These are phyloP conservation scores for Paulownia fortunei DNA, from an alignment of 257 asterid genomes.

Conservation along the genomic window DNA sequence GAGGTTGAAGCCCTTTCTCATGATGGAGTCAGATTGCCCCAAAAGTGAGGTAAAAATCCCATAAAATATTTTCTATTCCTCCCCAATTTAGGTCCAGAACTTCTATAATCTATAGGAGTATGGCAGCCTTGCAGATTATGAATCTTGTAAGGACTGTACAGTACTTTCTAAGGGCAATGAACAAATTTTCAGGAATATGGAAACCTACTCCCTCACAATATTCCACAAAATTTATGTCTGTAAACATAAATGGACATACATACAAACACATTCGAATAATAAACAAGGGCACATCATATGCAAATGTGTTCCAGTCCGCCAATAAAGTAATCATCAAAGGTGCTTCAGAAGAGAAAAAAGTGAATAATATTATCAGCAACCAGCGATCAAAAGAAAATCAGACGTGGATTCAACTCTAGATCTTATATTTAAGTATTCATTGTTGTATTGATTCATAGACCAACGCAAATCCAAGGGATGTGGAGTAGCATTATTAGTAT, in stretches of 20 bases:
- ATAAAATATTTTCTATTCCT: no score
- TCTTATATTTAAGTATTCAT: no score
- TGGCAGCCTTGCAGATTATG: not conserved
- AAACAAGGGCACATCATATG: not conserved
- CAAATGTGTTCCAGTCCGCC: not conserved
- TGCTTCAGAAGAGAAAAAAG: no score
- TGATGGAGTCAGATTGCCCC: not conserved
- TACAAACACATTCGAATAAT: not conserved
- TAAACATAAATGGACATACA: not conserved
- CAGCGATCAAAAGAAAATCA: no score
- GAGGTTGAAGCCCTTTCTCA: not conserved
- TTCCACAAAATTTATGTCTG: not conserved
- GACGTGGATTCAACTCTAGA: no score
- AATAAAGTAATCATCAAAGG: not conserved
- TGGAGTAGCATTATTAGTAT: not conserved
- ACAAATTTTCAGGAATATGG: not conserved
- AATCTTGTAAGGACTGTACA: not conserved
- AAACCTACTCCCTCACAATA: not conserved
- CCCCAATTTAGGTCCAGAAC: not conserved
- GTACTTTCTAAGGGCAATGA: not conserved
- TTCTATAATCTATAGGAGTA: not conserved
- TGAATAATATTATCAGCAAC: no score
- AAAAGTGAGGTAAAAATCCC: not conserved
- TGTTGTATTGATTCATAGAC: not conserved
- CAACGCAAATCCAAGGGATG: not conserved